Evolutionary conservation across 1,284 basidiomycete genomes (phyloP).

Genomic region (Tylopilus sp.): DNA sequence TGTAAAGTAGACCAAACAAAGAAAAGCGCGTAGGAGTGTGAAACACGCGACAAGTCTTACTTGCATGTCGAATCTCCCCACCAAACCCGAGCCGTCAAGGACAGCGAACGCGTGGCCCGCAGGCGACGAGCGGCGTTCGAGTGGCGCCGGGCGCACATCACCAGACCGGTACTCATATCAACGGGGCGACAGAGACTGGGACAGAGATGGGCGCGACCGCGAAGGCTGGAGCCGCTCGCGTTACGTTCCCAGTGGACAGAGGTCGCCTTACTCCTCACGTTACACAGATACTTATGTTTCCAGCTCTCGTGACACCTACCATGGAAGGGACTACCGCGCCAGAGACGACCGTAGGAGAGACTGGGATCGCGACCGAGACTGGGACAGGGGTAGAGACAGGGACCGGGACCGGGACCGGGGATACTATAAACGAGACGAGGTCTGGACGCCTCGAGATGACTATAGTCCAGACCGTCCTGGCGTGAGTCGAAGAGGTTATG

Average conservation of each 20-base stretch:
- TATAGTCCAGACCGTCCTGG: conserved; percentile 18
- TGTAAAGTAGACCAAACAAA: conserved; percentile 25
- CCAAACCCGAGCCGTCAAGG: conserved; percentile 33
- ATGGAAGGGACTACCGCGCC: conserved; percentile 23
- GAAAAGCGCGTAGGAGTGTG: background rate
- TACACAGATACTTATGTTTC: conserved; percentile 16
- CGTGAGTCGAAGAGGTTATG: conserved; percentile 15
- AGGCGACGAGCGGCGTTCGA: conserved; percentile 25
- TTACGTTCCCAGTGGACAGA: conserved; percentile 17
- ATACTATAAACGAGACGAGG: conserved; percentile 18
- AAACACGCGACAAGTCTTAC: background rate
- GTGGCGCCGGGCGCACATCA: conserved; percentile 17
- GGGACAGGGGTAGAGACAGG: conserved; percentile 13
- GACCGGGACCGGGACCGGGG: conserved; percentile 22
- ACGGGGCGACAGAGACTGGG: conserved; percentile 29
- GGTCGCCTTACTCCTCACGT: conserved; percentile 22
- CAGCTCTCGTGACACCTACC: conserved; percentile 19
- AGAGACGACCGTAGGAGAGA: conserved; percentile 28
- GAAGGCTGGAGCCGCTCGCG: conserved; percentile 20
- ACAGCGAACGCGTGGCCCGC: conserved; percentile 16
- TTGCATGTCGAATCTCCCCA: conserved; percentile 32
- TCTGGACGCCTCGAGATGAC: conserved; percentile 18
- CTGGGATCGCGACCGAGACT: conserved; percentile 23
- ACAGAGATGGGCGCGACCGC: conserved; percentile 26
- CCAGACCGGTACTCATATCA: conserved; percentile 27